Evolutionary conservation across 331 rosid species (phyloP), one percentile per base, ranked within the genome.

Genomic region (Prunus yedoensis): DNA sequence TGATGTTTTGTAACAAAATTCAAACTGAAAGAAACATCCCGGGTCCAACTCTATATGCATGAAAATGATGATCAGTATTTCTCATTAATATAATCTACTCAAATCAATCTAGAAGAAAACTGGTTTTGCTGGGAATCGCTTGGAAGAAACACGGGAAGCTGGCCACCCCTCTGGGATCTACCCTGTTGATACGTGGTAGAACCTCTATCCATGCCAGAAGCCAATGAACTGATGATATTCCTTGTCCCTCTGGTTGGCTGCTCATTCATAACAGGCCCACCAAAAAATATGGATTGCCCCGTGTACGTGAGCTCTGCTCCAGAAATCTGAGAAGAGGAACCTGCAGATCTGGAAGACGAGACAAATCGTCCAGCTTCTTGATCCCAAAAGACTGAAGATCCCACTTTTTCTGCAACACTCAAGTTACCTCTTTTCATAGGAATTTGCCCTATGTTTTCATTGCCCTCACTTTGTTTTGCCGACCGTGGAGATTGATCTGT

Each of bases 341-440:
- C 85, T 14, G 68, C 76, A 45, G 69, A 80, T 77, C 86, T 85
- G 17, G 93, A 83, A 12, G 97, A 80, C 8, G 88, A 77, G 51
- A 91, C 91, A 75, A 83, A 89, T 21, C 95, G 95, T 10, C 95
- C 97, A 0, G 95, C 97, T 73, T 83, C 95, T 74, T 82, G 96
- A 85, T 89, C 91, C 97, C 97, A 91, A 74, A 82, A 83, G 50
- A 88, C 93, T 0, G 90, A 85, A 2, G 94, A 77, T 76, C 88
- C 82, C 52, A 57, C 70, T 61, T 82, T 83, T 57, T 84, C 90
- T 56, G 80, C 54, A 69, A 52, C 62, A 74, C 78, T 74, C 49
- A 75, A 61, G 82, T 41, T 71, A 76, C 81, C 85, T 59, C 77
- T 84, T 85, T 85, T 88, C 74, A 72, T 67, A 8, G 82, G 82